phyloP scores from a whole-genome alignment of 2,329 filamentous ascomycete genomes.

The Epichloe amarillans region DNA sequence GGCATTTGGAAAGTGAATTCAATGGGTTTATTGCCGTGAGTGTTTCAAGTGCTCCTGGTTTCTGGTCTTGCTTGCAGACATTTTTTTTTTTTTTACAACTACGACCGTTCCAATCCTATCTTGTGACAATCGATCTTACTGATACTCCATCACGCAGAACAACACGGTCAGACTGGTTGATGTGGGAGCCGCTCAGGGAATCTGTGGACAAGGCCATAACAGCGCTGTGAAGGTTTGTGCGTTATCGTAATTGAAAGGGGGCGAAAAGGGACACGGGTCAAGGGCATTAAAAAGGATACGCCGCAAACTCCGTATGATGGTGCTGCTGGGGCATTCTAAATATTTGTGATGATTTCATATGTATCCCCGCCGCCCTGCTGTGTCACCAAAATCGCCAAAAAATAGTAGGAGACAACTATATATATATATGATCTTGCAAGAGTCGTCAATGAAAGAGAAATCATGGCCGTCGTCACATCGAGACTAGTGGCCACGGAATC shows the following conservation, averaged over 20 bases:
- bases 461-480: slow-evolving; percentile 23
- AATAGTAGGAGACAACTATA: slow-evolving; percentile 42
- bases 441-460: slow-evolving; percentile 41
- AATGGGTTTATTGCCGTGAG: slow-evolving; percentile 88
- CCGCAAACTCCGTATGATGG: not conserved
- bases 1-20: slow-evolving; percentile 94
- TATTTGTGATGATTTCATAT: not conserved
- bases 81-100: not conserved
- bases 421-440: too few relatives aligned
- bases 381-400: slow-evolving; percentile 49
- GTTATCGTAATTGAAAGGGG: not conserved
- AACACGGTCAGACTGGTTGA: slow-evolving; percentile 92
- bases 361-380: slow-evolving; percentile 37
- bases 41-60: slow-evolving; percentile 11
- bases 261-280: not conserved
- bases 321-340: not conserved
- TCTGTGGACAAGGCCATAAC: slow-evolving; percentile 53
- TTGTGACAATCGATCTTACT: not conserved
- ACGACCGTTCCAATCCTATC: not conserved
- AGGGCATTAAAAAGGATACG: not conserved
- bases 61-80: not conserved
- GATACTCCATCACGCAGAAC: slow-evolving; percentile 41
- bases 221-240: slow-evolving; percentile 20
- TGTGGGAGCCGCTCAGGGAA: slow-evolving; percentile 73
- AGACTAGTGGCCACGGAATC: slow-evolving; percentile 26